Conservation (phyloP, 371 early-diverging fungal genomes). For the Coemansia linderi region DNA sequence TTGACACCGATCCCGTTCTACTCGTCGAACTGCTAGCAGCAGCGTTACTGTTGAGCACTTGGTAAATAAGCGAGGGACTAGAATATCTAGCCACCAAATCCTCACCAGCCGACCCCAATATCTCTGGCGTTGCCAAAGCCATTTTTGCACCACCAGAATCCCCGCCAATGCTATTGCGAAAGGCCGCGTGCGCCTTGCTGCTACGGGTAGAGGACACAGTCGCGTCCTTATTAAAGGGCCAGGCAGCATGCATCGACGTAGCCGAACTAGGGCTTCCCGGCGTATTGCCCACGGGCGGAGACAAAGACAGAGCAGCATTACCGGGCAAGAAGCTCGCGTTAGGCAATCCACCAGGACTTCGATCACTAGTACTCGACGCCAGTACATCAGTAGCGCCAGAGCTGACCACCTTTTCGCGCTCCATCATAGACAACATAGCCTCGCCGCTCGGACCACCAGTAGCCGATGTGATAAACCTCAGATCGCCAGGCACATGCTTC, state of each 20-base stretch:
- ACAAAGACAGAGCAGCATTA: neutral
- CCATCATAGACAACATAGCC: slow-evolving; percentile 30
- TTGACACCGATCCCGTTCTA: neutral
- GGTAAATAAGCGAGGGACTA: slow-evolving; percentile 45
- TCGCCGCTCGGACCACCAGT: slow-evolving; percentile 26
- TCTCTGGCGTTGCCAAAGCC: slow-evolving; percentile 8
- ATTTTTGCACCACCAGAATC: neutral
- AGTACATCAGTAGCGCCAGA: neutral
- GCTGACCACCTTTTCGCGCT: neutral
- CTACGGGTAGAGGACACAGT: neutral
- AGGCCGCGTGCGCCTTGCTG: slow-evolving; percentile 3
- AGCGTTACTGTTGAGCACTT: slow-evolving; percentile 21
- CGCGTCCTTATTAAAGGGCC: slow-evolving; percentile 48
- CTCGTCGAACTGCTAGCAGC: neutral
- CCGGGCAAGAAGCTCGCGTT: neutral
- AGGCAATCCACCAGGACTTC: slow-evolving; percentile 8
- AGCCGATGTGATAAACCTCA: slow-evolving; percentile 26
- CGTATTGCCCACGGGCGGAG: slow-evolving; percentile 14
- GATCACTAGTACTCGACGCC: slow-evolving; percentile 6
- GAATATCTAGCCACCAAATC: slow-evolving; percentile 40
- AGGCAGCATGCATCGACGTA: slow-evolving; percentile 32
- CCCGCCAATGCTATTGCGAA: neutral
- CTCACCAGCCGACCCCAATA: slow-evolving; percentile 20
- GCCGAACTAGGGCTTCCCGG: slow-evolving; percentile 40
- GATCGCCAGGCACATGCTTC: slow-evolving; percentile 36